Evolutionary conservation across 2,329 filamentous ascomycete genomes (phyloP).

Genomic region (Trichoderma koningiopsis): DNA sequence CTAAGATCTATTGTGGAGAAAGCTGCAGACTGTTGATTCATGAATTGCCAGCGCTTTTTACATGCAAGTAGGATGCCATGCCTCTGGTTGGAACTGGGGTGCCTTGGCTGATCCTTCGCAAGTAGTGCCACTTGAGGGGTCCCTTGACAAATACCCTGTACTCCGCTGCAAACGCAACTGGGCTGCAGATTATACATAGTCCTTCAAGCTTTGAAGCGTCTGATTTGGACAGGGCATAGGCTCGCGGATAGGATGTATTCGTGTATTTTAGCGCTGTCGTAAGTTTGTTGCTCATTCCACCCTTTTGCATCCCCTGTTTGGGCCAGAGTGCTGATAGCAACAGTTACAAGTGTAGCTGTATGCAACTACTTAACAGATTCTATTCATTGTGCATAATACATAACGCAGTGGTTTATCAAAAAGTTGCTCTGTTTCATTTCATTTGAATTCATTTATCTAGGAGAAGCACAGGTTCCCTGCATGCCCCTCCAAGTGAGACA

Average conservation of each 20-base stretch:
- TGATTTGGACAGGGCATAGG: not conserved
- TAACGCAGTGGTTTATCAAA: not conserved
- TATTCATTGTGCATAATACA: not conserved
- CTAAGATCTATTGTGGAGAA: not conserved
- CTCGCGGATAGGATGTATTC: not conserved
- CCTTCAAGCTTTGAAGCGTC: not conserved
- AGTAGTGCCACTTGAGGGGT: not conserved
- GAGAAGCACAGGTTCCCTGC: not conserved
- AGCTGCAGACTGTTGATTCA: not conserved
- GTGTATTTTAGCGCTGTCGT: not conserved
- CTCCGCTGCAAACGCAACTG: not conserved
- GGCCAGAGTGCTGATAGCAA: too few species aligned
- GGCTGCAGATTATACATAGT: too few species aligned
- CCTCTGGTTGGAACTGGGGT: not conserved
- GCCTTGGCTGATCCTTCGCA: not conserved
- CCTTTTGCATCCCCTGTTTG: not conserved
- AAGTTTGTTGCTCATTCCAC: not conserved
- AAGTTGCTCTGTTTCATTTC: not conserved
- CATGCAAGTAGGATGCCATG: not conserved
- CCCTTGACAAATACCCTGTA: not conserved
- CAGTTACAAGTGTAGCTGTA: not conserved
- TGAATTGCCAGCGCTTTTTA: not conserved
- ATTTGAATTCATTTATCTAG: not conserved
- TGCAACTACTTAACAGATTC: not conserved
- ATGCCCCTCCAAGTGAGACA: not conserved